Evolutionary conservation across 257 asterid species (phyloP).

Genomic region (Marsdenia floribunda): DNA sequence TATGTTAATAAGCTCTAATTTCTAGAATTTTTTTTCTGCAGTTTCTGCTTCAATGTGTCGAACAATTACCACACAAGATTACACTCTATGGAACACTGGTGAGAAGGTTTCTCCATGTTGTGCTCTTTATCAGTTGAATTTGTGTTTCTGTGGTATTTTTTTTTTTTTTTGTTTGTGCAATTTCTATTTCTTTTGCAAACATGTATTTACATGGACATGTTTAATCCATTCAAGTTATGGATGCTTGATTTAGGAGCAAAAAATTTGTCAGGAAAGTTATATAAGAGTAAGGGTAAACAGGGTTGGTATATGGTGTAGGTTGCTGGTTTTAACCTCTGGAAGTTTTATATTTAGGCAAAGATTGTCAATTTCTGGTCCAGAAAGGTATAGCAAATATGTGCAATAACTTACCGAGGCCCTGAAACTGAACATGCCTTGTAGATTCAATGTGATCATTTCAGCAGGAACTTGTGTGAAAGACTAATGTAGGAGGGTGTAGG

Average conservation of each 20-base stretch:
- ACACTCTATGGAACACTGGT: conserved; percentile 96
- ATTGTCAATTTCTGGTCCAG: background rate
- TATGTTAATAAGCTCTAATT: background rate
- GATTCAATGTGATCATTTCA: background rate
- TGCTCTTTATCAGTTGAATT: background rate
- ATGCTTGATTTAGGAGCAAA: background rate
- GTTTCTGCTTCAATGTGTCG: conserved; percentile 94
- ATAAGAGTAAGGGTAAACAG: background rate
- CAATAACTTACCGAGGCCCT: background rate
- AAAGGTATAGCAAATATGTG: background rate
- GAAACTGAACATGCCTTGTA: background rate
- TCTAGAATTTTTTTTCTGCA: conserved; percentile 27
- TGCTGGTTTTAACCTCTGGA: background rate
- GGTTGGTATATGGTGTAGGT: background rate
- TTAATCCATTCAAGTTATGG: background rate
- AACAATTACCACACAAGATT: conserved; percentile 94
- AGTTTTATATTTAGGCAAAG: background rate
- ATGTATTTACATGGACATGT: background rate
- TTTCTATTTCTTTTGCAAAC: background rate
- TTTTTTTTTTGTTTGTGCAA: background rate
- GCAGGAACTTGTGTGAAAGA: background rate
- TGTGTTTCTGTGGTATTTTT: background rate
- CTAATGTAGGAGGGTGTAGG: background rate
- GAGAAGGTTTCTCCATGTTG: conserved; percentile 19
- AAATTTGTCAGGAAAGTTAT: background rate